Evolutionary conservation across 768 basidiomycete genomes (phyloP), one percentile per base, ranked within the genome.

Genomic region (Gloeophyllum trabeum): DNA sequence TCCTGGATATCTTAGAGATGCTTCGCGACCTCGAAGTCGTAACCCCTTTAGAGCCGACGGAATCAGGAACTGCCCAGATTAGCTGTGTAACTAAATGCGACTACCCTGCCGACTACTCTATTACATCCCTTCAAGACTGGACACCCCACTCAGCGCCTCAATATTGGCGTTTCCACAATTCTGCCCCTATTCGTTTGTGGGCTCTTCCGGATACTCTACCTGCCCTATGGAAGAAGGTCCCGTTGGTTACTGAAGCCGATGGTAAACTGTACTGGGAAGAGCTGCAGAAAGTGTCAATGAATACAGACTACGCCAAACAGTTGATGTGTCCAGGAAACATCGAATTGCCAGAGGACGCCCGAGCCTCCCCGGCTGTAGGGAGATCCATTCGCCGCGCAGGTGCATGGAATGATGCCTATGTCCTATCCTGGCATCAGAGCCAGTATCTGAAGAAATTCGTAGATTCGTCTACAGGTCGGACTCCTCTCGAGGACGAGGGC

Each of bases 351-450:
- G 56, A 52, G n/a, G 44, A 55, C 20, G 42, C 50, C 6, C 51
- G 50, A 28, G 52, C 57, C 10, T 55, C 51, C 18, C 35, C 61
- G 18, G 51, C 55, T 21, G 51, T 73, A 13, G 63, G 60, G 39
- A 66, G 69, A 43, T 69, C 70, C n/a, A 61, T 85, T n/a, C 73
- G 76, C 32, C 74, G 79, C 14, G 48, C 58, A 19, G 60, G 59
- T 2, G 76, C 78, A 2, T 89, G 86, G 86, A 68, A 62, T 24
- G 54, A 69, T 12, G 54, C 64, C 4, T 88, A 87, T 51, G 62
- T 67, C 42, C 58, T 89, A 37, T 75, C 80, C 0, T 77, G 73
- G 70, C 70, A 75, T 53, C 86, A 89, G 56, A 71, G 63, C 30
- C 72, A 73, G 43, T 87, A 79, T 58, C 59, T 89, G 47, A 66